phyloP scores from a whole-genome alignment of 148 eudicot genomes.

The Linanthus parryae region DNA sequence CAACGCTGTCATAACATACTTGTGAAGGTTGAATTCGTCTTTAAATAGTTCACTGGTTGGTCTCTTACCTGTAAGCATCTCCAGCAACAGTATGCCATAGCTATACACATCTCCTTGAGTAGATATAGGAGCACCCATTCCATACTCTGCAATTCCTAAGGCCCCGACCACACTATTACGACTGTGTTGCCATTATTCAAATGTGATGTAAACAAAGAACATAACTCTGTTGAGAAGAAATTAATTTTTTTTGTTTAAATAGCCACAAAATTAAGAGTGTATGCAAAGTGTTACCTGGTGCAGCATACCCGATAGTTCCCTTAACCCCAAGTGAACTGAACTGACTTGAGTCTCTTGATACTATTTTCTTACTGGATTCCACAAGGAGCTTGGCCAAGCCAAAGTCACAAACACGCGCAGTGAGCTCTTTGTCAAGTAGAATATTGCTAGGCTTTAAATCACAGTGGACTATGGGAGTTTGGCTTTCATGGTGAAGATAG shows the following conservation, averaged over 20 bases:
- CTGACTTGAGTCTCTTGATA: too few relatives aligned
- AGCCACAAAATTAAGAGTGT: too few relatives aligned
- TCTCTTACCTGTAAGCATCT: background rate
- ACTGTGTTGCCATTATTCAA: too few relatives aligned
- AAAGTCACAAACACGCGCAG: constrained; percentile 59
- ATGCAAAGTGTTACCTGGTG: constrained; percentile 3
- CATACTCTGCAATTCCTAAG: background rate
- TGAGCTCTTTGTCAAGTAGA: constrained; percentile 49
- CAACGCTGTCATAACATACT: background rate
- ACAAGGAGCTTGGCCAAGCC: constrained; percentile 45
- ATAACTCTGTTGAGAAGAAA: too few relatives aligned
- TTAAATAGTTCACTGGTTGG: background rate
- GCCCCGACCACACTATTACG: background rate
- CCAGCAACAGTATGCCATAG: background rate
- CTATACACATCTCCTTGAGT: background rate
- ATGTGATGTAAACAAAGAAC: too few relatives aligned
- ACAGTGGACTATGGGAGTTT: constrained; percentile 53
- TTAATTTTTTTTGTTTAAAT: too few relatives aligned
- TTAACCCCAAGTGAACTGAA: constrained; percentile 10
- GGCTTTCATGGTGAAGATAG: constrained; percentile 55
- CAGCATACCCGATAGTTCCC: constrained; percentile 11
- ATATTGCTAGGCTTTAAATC: constrained; percentile 68
- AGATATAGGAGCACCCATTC: background rate
- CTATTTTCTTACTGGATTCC: constrained; percentile 1
- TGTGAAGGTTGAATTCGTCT: background rate